Evolutionary conservation across 768 basidiomycete species (phyloP).

Genomic region (Pulveroboletus sp.): DNA sequence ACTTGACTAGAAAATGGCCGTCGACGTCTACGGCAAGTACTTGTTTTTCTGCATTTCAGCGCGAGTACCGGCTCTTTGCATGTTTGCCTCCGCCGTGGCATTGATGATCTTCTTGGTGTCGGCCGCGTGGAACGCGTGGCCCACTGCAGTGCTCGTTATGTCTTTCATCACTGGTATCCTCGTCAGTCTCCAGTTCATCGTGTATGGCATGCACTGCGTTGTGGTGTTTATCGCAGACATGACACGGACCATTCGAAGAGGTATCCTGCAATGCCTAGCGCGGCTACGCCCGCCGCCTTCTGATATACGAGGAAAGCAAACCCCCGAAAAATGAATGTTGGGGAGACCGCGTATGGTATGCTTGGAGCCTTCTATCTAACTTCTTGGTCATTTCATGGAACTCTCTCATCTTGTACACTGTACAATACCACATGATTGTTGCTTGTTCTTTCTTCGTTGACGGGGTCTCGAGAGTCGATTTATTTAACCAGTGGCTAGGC

Average conservation of each 20-base stretch:
- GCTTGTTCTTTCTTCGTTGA: not conserved
- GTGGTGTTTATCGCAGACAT: constrained; percentile 11
- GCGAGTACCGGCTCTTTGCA: constrained; percentile 57
- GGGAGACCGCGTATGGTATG: not conserved
- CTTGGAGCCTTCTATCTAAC: not conserved
- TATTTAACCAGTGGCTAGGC: not conserved
- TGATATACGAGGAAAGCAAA: constrained; percentile 10
- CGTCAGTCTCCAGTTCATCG: constrained; percentile 62
- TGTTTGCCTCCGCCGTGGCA: constrained; percentile 50
- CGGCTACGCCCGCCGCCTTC: constrained; percentile 11
- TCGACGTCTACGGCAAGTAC: constrained; percentile 55
- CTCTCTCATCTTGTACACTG: not conserved
- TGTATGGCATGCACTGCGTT: constrained; percentile 42
- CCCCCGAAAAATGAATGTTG: not conserved
- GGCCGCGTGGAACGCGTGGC: constrained; percentile 63
- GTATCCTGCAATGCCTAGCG: constrained; percentile 9
- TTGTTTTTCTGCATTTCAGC: constrained; percentile 68
- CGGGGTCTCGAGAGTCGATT: not conserved
- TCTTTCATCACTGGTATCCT: constrained; percentile 55
- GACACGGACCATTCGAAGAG: constrained; percentile 6
- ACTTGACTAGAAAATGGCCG: constrained; percentile 28
- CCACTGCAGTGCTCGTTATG: constrained; percentile 53
- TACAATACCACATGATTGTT: constrained; percentile 3
- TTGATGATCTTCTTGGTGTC: constrained; percentile 57
- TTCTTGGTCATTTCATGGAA: not conserved